Base-by-base conservation (phyloP, 1,284 basidiomycete species). In the Hymenochaete sp. region DNA sequence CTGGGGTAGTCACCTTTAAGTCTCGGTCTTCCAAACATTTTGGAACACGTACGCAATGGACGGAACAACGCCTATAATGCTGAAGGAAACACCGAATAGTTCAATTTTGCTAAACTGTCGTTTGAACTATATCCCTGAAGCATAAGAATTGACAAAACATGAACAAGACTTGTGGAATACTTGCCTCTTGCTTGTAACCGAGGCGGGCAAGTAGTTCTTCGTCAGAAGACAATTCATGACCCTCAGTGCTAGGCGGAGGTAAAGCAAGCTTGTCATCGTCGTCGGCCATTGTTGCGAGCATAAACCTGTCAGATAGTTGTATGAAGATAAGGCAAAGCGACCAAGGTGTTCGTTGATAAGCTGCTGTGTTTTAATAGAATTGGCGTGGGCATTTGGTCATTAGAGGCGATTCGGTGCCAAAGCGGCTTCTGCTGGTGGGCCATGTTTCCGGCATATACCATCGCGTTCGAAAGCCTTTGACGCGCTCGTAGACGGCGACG, bases 161-260 rank as follows among this genome's bases (percentile, higher is more conserved):
- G 61, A 19, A 62, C 49, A 18, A 53, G 53, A 68, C 61, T 52
- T 6, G 41, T 14, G 31, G 13, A 11, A 10, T 27, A 43, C 16
- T 33, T 16, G 36, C 41, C 29, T 72, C 70, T 42, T 70, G 68
- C 42, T 65, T 65, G 53, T 72, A 73, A 8, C 69, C 66, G 5
- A 65, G 54, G 13, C 50, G 45, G 1, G 61, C 66, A 10, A 67
- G 57, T n/a, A 62, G 42, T 5, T 45, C 53, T 32, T 62, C 64
- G 44, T 67, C 66, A n/a, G n/a, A n/a, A n/a, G n/a, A n/a, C n/a
- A n/a, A n/a, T n/a, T n/a, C n/a, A n/a, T n/a, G n/a, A n/a, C n/a
- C n/a, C n/a, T n/a, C n/a, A n/a, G n/a, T n/a, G n/a, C n/a, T n/a
- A n/a, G n/a, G n/a, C n/a, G n/a, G n/a, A n/a, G n/a, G n/a, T n/a